Evolutionary conservation across 495 filamentous ascomycete genomes (phyloP).

Genomic region (Elaphomyces granulatus): DNA sequence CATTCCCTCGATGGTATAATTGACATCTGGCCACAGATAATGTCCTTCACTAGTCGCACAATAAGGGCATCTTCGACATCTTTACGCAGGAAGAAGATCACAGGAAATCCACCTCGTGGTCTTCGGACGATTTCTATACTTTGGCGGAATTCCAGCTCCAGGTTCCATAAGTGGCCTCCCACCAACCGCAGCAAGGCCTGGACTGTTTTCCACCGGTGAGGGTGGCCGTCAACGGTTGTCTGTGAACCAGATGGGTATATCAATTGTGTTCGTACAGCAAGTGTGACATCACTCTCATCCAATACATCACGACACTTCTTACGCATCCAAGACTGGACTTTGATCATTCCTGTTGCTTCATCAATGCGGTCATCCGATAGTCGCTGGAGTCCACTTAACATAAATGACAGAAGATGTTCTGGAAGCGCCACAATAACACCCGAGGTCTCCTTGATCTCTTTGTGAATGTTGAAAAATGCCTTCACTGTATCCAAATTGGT

Average conservation of each 20-base stretch:
- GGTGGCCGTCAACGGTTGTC: conserved; percentile 38
- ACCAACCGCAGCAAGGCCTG: conserved; percentile 37
- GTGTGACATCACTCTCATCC: conserved; percentile 50
- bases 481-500: conserved; percentile 2
- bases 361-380: conserved; percentile 11
- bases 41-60: conserved; percentile 4
- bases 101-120: conserved; percentile 9
- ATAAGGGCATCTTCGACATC: conserved; percentile 9
- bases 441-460: conserved; percentile 29
- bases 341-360: conserved; percentile 10
- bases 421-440: conserved; percentile 48
- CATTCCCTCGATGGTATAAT: conserved; percentile 4
- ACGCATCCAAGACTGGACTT: conserved; percentile 29
- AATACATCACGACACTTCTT: conserved; percentile 37
- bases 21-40: conserved; percentile 4
- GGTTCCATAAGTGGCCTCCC: conserved; percentile 11
- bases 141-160: conserved; percentile 11
- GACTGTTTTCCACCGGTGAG: conserved; percentile 43
- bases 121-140: conserved; percentile 25
- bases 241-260: conserved; percentile 53
- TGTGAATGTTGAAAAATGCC: conserved; percentile 18
- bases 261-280: conserved; percentile 43
- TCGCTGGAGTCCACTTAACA: conserved; percentile 47
- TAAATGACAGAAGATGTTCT: conserved; percentile 56
- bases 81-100: conserved; percentile 9